Base-by-base conservation (phyloP, 2,329 filamentous ascomycete genomes). In the Monosporascus sp. region DNA sequence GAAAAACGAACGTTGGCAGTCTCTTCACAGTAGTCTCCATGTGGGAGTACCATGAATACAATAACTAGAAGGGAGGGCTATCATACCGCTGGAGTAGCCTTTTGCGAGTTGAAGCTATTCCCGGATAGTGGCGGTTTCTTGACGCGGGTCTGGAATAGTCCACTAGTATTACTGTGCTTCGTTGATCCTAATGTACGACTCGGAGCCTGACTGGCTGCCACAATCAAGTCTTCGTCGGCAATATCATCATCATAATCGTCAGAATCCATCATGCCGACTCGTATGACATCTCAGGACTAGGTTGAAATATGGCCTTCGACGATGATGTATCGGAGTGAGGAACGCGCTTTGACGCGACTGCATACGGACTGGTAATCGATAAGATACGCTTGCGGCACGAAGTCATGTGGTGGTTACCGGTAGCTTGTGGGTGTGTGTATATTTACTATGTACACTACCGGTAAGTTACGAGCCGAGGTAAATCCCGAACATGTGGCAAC, bases 221-320 rank as follows among this genome's bases (percentile, higher is more conserved):
- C 72, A 45, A 88, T 74, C 54, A 89, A 71, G 58, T 86, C 85
- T 61, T 86, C 85, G 55, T 89, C 85, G 50, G 81, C 78, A 50
- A 87, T 77, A 57, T 80, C 79, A 55, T 83, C 83, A 54, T 83
- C 83, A 62, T 83, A 87, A 46, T 85, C 82, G 58, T 87, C 82
- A 54, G 72, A 76, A 54, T 81, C 76, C 79, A 81, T 81, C 46
- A 46, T 60, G 49, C 50, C 34, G 44, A 55, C 9, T 20, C 11
- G 60, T 62, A 59, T 34, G n/a, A 64, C 65, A 44, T 55, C 25
- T 47, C 51, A 54, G 54, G 49, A 68, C 64, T 62, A 11, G 39
- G n/a, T 18, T 46, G 22, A 46, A 22, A 14, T 25, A 46, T 9
- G 9, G 17, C 18, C 18, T 42, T 42, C 11, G 9, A 3, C 11